Conservation (phyloP, 331 rosid species). For the Prunus yedoensis region DNA sequence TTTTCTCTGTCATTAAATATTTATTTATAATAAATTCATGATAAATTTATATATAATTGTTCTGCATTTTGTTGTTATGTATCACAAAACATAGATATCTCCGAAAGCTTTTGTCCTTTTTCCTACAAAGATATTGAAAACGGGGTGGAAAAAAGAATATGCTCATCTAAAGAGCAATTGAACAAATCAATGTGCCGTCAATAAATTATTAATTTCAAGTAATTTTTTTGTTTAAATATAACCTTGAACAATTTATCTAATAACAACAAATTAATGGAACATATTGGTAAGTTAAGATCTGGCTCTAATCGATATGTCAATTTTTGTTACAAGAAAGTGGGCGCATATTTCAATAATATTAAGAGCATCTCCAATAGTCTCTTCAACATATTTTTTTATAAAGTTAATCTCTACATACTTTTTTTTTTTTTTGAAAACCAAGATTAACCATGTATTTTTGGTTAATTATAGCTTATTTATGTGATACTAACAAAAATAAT, state of each 20-base stretch:
- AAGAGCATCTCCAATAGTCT: too few species aligned
- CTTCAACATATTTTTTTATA: too few species aligned
- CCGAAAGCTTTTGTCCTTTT: constrained; percentile 13
- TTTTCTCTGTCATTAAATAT: neutral
- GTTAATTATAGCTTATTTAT: neutral
- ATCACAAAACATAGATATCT: neutral
- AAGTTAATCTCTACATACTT: too few species aligned
- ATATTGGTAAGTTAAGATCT: too few species aligned
- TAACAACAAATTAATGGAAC: too few species aligned
- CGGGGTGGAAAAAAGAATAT: neutral
- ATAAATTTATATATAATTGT: neutral
- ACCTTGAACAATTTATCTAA: too few species aligned
- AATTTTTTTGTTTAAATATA: neutral
- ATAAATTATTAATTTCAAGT: neutral
- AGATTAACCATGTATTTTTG: too few species aligned
- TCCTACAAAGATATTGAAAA: neutral
- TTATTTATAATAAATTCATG: neutral
- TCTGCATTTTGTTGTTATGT: neutral
- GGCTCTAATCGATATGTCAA: too few species aligned
- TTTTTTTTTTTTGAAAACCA: too few species aligned
- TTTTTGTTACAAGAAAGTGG: too few species aligned
- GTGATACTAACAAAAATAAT: neutral
- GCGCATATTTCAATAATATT: too few species aligned
- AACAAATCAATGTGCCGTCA: neutral
- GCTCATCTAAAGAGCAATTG: neutral